phyloP scores from a whole-genome alignment of 495 filamentous ascomycete genomes.

The Bryoglossum gracile region DNA sequence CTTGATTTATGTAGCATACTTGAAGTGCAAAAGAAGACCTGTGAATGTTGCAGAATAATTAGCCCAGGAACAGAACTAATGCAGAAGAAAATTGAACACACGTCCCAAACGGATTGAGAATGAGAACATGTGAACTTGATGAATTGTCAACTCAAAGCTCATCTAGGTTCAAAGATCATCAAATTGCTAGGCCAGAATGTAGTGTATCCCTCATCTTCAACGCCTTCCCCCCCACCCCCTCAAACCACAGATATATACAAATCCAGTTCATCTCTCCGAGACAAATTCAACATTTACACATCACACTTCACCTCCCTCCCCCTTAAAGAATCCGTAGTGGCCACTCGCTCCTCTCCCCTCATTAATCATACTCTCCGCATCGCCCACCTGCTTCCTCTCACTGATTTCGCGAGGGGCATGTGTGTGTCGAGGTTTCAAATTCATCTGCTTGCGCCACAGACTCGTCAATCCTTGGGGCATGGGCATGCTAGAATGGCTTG shows the following conservation, averaged over 20 bases:
- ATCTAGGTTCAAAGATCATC: too few species aligned
- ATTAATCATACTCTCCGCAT: slow-evolving; percentile 64
- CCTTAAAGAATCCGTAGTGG: slow-evolving; percentile 23
- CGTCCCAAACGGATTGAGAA: too few species aligned
- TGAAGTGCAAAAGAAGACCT: too few species aligned
- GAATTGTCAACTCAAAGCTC: too few species aligned
- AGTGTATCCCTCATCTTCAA: slow-evolving; percentile 8
- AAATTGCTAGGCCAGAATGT: too few species aligned
- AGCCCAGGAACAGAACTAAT: too few species aligned
- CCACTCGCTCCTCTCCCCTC: slow-evolving; percentile 23
- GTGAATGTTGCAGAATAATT: too few species aligned
- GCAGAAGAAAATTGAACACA: too few species aligned
- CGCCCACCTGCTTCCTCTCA: slow-evolving; percentile 80
- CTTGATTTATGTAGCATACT: too few species aligned
- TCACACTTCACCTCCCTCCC: slow-evolving; percentile 24
- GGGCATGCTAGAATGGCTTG: slow-evolving; percentile 32
- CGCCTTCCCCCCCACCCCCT: not conserved
- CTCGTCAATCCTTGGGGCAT: slow-evolving; percentile 81
- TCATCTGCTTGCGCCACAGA: slow-evolving; percentile 51
- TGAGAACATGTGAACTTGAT: too few species aligned
- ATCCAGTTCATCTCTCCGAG: not conserved
- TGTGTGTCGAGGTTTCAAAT: slow-evolving; percentile 42
- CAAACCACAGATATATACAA: slow-evolving; percentile 15
- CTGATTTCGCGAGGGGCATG: slow-evolving; percentile 56
- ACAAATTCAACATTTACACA: not conserved